These are phyloP conservation scores for Phoma sp. DNA, from an alignment of 2,329 filamentous ascomycete species.

Conservation along the genomic window DNA sequence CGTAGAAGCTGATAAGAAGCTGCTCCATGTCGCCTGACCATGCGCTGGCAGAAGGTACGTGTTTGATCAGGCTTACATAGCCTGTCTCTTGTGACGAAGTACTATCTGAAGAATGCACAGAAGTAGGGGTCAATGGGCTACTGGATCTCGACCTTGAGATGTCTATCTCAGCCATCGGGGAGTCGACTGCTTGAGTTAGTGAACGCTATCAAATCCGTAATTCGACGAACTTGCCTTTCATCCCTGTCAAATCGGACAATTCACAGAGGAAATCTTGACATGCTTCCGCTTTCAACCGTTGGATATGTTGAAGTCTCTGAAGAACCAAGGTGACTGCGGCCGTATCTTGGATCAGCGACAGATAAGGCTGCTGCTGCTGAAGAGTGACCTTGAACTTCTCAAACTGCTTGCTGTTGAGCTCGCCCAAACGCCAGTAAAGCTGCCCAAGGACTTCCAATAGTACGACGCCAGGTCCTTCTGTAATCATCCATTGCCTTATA, in stretches of 20 bases:
- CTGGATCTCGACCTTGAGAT: slow-evolving; percentile 29
- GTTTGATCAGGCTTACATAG: slow-evolving; percentile 39
- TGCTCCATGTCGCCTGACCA: slow-evolving; percentile 38
- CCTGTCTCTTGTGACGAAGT: slow-evolving; percentile 32
- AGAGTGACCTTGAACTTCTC: slow-evolving; percentile 44
- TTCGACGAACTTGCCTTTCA: slow-evolving; percentile 31
- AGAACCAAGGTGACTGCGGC: slow-evolving; percentile 36
- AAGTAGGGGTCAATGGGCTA: slow-evolving; percentile 38
- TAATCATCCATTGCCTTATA: slow-evolving; percentile 46
- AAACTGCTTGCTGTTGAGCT: slow-evolving; percentile 48
- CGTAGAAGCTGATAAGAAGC: slow-evolving; percentile 41
- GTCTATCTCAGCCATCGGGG: slow-evolving; percentile 37
- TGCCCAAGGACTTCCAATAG: slow-evolving; percentile 46
- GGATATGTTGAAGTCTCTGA: slow-evolving; percentile 45
- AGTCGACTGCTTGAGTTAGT: slow-evolving; percentile 35
- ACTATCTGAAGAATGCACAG: slow-evolving; percentile 36
- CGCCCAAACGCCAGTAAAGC: slow-evolving; percentile 45
- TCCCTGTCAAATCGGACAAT: slow-evolving; percentile 40
- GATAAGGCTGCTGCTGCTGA: slow-evolving; percentile 37
- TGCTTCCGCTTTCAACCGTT: slow-evolving; percentile 42
- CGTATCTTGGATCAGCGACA: slow-evolving; percentile 36
- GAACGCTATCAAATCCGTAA: background rate
- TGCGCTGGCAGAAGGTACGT: slow-evolving; percentile 29
- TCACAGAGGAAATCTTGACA: slow-evolving; percentile 46
- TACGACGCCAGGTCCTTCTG: slow-evolving; percentile 42